These are phyloP conservation scores for Thielaviopsis punctulata DNA, from an alignment of 2,329 filamentous ascomycete species.

Conservation along the genomic window DNA sequence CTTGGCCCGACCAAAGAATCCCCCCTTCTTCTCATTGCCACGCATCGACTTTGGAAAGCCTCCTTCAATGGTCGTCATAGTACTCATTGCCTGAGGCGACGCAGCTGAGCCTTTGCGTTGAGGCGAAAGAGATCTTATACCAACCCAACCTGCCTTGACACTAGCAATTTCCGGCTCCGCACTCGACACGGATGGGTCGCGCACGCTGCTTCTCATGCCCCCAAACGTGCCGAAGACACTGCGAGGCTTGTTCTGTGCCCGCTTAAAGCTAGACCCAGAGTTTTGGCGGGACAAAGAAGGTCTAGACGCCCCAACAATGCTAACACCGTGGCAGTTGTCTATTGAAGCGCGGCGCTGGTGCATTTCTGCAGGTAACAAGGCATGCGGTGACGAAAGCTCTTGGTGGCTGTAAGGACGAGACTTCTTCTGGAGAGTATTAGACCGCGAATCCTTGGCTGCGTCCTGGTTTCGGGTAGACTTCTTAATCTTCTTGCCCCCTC, in stretches of 20 bases:
- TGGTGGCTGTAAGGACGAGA: conserved; percentile 7
- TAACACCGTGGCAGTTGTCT: not conserved
- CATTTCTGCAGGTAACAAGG: not conserved
- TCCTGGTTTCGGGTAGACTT: not conserved
- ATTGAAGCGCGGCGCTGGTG: not conserved
- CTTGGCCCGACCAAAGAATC: conserved; percentile 24
- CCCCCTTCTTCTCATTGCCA: conserved; percentile 21
- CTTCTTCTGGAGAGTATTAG: conserved; percentile 6
- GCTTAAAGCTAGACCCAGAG: conserved; percentile 12
- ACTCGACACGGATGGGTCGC: conserved; percentile 39
- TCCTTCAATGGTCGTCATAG: conserved; percentile 15
- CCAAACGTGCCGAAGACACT: not conserved
- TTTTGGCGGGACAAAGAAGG: conserved; percentile 7
- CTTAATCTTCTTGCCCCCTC: not conserved
- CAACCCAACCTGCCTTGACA: conserved; percentile 42
- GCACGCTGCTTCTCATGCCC: conserved; percentile 12
- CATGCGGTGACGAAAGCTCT: not conserved
- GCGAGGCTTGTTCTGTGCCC: not conserved
- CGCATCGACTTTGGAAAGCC: conserved; percentile 28
- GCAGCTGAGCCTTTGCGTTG: not conserved
- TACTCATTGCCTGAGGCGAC: not conserved
- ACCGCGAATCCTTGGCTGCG: not conserved
- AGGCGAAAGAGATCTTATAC: conserved; percentile 54
- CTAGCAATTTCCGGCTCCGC: conserved; percentile 18
- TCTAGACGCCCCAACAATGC: not conserved